phyloP scores from a whole-genome alignment of 2,329 filamentous ascomycete genomes.

The Aspergillus sp. region DNA sequence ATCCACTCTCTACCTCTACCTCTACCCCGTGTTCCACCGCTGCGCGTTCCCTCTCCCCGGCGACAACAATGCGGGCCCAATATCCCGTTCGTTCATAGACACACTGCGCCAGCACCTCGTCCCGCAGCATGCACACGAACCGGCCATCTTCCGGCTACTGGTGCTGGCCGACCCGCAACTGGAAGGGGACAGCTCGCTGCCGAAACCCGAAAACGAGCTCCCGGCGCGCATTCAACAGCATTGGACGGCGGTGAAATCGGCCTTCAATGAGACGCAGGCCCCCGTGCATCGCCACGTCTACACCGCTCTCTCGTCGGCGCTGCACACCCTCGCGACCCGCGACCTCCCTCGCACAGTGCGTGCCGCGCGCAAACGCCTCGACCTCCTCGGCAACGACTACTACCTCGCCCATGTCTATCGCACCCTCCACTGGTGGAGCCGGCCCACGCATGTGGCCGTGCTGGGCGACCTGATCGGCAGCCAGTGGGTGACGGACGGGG shows the following conservation, averaged over 20 bases:
- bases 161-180: slow-evolving; percentile 90
- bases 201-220: slow-evolving; percentile 47
- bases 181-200: slow-evolving; percentile 85
- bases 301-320: slow-evolving; percentile 20
- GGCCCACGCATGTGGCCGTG: slow-evolving; percentile 82
- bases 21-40: slow-evolving; percentile 76
- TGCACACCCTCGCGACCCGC: slow-evolving; percentile 52
- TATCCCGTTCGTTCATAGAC: slow-evolving; percentile 27
- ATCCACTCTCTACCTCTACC: slow-evolving; percentile 76
- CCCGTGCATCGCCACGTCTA: slow-evolving; percentile 19
- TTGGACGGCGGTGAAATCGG: slow-evolving; percentile 25
- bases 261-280: slow-evolving; percentile 13
- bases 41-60: slow-evolving; percentile 71
- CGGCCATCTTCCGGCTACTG: slow-evolving; percentile 80
- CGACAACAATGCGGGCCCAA: slow-evolving; percentile 4
- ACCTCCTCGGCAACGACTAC: slow-evolving; percentile 89
- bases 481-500: slow-evolving; percentile 86
- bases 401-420: slow-evolving; percentile 93
- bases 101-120: slow-evolving; percentile 39
- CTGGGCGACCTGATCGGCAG: slow-evolving; percentile 90
- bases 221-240: slow-evolving; percentile 42
- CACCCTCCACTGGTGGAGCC: slow-evolving; percentile 76
- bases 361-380: slow-evolving; percentile 73
- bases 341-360: slow-evolving; percentile 69
- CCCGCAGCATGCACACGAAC: slow-evolving; percentile 14